Base-by-base conservation (phyloP, 441 rosid species). In the Adansonia grandidieri region DNA sequence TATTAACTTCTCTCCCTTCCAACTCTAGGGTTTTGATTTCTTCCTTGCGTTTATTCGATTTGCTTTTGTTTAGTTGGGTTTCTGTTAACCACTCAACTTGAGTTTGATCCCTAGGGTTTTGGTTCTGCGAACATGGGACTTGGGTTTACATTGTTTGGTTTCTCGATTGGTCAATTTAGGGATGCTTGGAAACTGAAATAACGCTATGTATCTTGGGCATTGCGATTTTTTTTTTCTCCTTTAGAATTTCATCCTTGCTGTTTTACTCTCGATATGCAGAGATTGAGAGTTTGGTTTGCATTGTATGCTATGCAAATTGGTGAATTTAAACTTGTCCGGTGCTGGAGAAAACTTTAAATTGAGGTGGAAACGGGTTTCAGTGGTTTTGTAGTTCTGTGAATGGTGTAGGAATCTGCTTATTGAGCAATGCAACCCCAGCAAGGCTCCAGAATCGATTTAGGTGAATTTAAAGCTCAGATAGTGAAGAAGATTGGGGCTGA, bases 381-480 rank as follows among this genome's bases (percentile, higher is more conserved):
- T 69, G 79, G 77, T 66, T 72, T 78, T 62, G 65, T 11, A 32
- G 75, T 80, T 82, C 84, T 77, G 48, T 88, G 87, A 67, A 80
- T 83, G 85, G 85, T 89, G 89, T 85, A 84, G 80, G 87, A 84
- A 77, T 82, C 83, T 82, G 77, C 69, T 84, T 79, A 53, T 80
- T 81, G 86, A 88, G 90, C 86, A 83, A 94, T 94, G 98, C 96
- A 87, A 83, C 91, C 90, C 73, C 92, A 82, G 77, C 94, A 86
- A 84, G 81, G 90, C 84, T 84, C 88, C 62, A 91, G 98, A 87
- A 83, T 93, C 22, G 90, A 94, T 87, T 85, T 94, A 85, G 90
- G 83, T 83, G 98, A 93, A 83, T 57, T 93, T 81, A 93, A 86
- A 87, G 73, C 86, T 77, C 91, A 83, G 81, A 86, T 94, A 74